Percentiles rank a stretch among this genome's conserved stretches.
Evolutionary conservation across 768 basidiomycete species (phyloP).

Genomic region (Suillus paluster): DNA sequence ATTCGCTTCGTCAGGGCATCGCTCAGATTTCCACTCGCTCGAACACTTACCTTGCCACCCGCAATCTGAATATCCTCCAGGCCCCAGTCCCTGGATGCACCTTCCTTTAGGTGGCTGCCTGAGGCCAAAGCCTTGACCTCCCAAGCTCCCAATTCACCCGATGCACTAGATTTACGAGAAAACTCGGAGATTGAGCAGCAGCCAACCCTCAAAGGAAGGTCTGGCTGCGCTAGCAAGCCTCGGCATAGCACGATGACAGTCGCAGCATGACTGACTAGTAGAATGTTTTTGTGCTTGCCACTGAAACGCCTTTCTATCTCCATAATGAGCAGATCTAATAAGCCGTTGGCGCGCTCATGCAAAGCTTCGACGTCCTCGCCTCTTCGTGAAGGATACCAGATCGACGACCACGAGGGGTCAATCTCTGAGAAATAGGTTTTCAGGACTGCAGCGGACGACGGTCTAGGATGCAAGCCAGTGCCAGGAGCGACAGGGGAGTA

Average conservation of each 20-base stretch:
- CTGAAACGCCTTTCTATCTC: constrained; percentile 51
- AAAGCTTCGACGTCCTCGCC: constrained; percentile 71
- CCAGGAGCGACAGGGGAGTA: constrained; percentile 70
- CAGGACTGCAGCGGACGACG: constrained; percentile 59
- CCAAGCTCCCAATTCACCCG: constrained; percentile 49
- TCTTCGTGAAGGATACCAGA: constrained; percentile 72
- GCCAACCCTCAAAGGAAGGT: constrained; percentile 63
- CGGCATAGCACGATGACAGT: constrained; percentile 69
- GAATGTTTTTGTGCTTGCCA: constrained; percentile 50
- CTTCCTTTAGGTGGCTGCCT: constrained; percentile 61
- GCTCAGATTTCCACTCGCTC: not conserved
- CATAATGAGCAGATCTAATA: constrained; percentile 55
- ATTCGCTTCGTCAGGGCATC: constrained; percentile 7
- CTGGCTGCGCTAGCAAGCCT: constrained; percentile 56
- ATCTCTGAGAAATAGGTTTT: constrained; percentile 51
- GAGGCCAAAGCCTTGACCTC: constrained; percentile 52
- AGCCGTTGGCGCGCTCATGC: constrained; percentile 60
- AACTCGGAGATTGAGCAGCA: constrained; percentile 75
- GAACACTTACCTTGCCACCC: constrained; percentile 57
- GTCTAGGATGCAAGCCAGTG: constrained; percentile 79
- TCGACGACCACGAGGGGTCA: constrained; percentile 65
- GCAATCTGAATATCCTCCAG: constrained; percentile 71
- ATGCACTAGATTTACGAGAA: constrained; percentile 36
- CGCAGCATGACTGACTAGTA: constrained; percentile 78
- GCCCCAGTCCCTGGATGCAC: constrained; percentile 75